These are phyloP conservation scores for Prunella vulgaris DNA, from an alignment of 257 asterid species.

Conservation along the genomic window DNA sequence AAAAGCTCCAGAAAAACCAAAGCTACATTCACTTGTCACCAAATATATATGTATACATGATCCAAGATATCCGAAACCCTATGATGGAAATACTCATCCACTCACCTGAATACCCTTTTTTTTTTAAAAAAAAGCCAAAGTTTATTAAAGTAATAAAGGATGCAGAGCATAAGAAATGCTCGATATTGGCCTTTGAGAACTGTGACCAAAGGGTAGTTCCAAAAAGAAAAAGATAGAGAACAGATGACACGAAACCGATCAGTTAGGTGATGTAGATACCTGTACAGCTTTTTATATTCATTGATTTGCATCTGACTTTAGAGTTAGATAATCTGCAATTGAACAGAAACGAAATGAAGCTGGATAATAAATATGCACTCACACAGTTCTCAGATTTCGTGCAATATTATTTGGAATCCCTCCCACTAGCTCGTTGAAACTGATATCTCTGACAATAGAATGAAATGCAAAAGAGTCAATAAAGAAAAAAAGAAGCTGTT, in stretches of 20 bases:
- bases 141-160: too few relatives aligned
- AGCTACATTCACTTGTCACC: not conserved
- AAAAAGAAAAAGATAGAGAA: too few relatives aligned
- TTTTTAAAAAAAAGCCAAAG: too few relatives aligned
- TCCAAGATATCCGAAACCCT: too few relatives aligned
- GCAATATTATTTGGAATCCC: slow-evolving; percentile 47
- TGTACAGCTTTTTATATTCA: not conserved
- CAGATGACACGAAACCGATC: not conserved
- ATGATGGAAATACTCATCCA: too few relatives aligned
- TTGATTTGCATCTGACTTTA: not conserved
- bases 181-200: too few relatives aligned
- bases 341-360: not conserved
- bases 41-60: not conserved
- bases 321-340: slow-evolving; percentile 2
- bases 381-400: slow-evolving; percentile 57
- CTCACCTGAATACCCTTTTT: too few relatives aligned
- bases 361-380: slow-evolving; percentile 28
- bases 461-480: slow-evolving; percentile 5
- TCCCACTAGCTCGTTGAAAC: slow-evolving; percentile 68
- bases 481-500: not conserved
- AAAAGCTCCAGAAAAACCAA: not conserved
- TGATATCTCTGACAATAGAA: slow-evolving; percentile 54
- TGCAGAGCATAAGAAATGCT: too few relatives aligned
- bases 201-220: too few relatives aligned
- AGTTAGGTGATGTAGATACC: not conserved